Percentiles rank a stretch among this genome's conserved stretches.
Evolutionary conservation across 2,329 filamentous ascomycete species (phyloP).

Genomic region (Diaporthe humulicola): DNA sequence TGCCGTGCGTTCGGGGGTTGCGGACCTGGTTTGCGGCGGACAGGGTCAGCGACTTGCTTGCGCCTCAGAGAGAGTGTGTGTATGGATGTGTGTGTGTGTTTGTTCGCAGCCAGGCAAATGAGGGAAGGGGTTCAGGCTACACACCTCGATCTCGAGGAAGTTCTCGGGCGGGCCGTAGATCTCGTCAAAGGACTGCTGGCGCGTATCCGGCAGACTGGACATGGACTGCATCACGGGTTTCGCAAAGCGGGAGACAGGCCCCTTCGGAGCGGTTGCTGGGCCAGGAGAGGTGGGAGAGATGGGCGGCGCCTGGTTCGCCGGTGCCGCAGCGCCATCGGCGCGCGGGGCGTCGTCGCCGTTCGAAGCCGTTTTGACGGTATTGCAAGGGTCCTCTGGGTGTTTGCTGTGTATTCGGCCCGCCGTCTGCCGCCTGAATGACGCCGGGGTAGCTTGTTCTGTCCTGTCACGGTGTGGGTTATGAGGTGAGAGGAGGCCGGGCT

Average conservation of each 20-base stretch:
- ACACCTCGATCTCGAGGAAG: constrained; percentile 96
- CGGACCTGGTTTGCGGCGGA: constrained; percentile 73
- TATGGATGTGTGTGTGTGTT: neutral
- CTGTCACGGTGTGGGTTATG: constrained; percentile 6
- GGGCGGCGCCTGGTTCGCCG: constrained; percentile 41
- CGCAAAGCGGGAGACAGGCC: constrained; percentile 53
- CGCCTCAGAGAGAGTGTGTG: neutral
- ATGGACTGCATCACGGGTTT: constrained; percentile 62
- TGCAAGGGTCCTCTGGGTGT: constrained; percentile 17
- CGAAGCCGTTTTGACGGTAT: constrained; percentile 59
- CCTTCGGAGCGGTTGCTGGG: constrained; percentile 45
- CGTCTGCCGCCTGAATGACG: constrained; percentile 22
- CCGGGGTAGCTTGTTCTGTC: constrained; percentile 13
- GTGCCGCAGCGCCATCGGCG: constrained; percentile 43
- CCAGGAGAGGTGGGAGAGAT: constrained; percentile 40
- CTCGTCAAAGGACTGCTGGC: constrained; percentile 97
- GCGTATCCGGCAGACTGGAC: constrained; percentile 78
- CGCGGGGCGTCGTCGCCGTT: constrained; percentile 52
- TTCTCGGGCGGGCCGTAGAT: constrained; percentile 99
- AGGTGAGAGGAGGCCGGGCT: constrained; percentile 15
- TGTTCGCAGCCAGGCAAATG: neutral
- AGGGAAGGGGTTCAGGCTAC: constrained; percentile 41
- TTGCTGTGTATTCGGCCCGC: neutral
- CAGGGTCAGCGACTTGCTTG: neutral
- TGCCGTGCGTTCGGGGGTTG: constrained; percentile 93